Evolutionary conservation across 1,284 basidiomycete species (phyloP).

Genomic region (Sanghuangporus weigelae): DNA sequence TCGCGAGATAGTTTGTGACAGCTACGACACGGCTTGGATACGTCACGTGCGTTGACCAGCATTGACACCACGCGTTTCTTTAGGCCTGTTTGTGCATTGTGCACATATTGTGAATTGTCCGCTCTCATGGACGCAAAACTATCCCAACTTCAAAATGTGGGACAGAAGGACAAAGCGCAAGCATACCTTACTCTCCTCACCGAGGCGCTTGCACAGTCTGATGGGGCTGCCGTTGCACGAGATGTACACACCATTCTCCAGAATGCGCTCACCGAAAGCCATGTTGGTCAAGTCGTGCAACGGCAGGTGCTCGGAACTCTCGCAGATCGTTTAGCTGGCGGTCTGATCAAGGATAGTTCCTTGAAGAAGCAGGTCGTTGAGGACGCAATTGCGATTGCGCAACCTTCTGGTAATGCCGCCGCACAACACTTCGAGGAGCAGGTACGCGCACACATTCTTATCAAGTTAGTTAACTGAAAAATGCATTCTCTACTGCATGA

Average conservation of each 20-base stretch:
- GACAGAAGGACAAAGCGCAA: slow-evolving; percentile 79
- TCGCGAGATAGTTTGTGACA: too few relatives aligned
- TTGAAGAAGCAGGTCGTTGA: slow-evolving; percentile 66
- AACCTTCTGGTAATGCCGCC: slow-evolving; percentile 52
- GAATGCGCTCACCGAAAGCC: slow-evolving; percentile 73
- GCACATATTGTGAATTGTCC: not conserved
- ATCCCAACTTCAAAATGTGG: slow-evolving; percentile 53
- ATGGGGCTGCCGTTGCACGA: slow-evolving; percentile 38
- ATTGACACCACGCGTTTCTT: too few relatives aligned
- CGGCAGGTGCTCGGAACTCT: slow-evolving; percentile 82
- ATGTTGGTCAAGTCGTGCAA: slow-evolving; percentile 76
- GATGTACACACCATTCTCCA: slow-evolving; percentile 68
- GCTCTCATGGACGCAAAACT: slow-evolving; percentile 59
- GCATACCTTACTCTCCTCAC: slow-evolving; percentile 62
- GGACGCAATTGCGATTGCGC: slow-evolving; percentile 65
- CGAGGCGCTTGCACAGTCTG: slow-evolving; percentile 47
- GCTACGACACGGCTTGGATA: too few relatives aligned
- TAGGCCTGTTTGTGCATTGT: not conserved
- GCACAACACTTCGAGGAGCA: slow-evolving; percentile 83
- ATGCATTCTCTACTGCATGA: not conserved
- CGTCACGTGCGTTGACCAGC: too few relatives aligned
- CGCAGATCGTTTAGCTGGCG: slow-evolving; percentile 57
- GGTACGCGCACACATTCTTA: slow-evolving; percentile 41
- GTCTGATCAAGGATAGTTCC: slow-evolving; percentile 48
- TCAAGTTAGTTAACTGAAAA: not conserved